A percentile compares a stretch with the other conserved stretches of the same genome.
These are phyloP conservation scores for Acacia crassicarpa DNA, from an alignment of 306 rosid species.

Conservation along the genomic window DNA sequence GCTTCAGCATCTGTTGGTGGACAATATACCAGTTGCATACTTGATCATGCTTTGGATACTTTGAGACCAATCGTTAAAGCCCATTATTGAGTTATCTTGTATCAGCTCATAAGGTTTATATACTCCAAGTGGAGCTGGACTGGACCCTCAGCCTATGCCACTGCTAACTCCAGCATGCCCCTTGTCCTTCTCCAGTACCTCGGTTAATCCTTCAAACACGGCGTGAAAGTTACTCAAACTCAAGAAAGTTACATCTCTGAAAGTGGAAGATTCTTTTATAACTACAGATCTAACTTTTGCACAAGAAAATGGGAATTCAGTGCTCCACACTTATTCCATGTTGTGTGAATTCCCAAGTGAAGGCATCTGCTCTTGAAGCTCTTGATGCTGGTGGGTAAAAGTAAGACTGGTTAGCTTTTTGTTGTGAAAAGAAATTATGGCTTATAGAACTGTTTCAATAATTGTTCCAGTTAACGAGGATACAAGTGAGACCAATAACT, in stretches of 20 bases:
- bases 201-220: too few relatives aligned
- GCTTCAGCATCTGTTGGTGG: neutral
- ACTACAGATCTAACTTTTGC: conserved; percentile 33
- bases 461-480: conserved; percentile 65
- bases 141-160: too few relatives aligned
- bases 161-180: too few relatives aligned
- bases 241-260: conserved; percentile 23
- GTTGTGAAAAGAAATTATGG: conserved; percentile 13
- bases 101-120: conserved; percentile 22
- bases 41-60: conserved; percentile 1
- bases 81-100: conserved; percentile 12
- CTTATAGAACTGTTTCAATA: conserved; percentile 17
- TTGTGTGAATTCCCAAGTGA: conserved; percentile 74
- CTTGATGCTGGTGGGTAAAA: conserved; percentile 59
- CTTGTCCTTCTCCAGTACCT: too few relatives aligned
- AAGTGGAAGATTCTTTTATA: conserved; percentile 36
- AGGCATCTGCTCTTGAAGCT: conserved; percentile 72
- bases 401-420: conserved; percentile 5
- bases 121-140: conserved; percentile 27
- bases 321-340: conserved; percentile 66
- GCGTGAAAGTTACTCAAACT: too few relatives aligned
- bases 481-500: conserved; percentile 46
- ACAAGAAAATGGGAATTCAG: conserved; percentile 62
- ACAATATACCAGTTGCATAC: conserved; percentile 5
- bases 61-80: conserved; percentile 17